Conservation (phyloP, 768 basidiomycete genomes). For the Podaxis rugospora region DNA sequence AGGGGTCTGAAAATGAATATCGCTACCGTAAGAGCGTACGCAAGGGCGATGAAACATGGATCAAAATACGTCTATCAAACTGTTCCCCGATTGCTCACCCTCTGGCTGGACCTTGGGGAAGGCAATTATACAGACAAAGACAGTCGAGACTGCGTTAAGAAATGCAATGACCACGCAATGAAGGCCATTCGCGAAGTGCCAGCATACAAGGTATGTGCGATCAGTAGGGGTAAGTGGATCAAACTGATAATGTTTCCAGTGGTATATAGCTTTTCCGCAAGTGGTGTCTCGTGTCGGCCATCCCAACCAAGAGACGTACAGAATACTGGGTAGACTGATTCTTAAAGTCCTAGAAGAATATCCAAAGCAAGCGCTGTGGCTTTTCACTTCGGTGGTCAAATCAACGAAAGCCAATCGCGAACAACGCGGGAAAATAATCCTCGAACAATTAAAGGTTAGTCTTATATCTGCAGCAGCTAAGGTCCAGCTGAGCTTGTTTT, state of each 20-base stretch:
- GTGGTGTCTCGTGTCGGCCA: slow-evolving; percentile 93
- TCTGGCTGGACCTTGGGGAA: slow-evolving; percentile 94
- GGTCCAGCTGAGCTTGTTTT: not conserved
- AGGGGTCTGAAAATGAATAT: slow-evolving; percentile 64
- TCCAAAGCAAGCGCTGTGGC: slow-evolving; percentile 91
- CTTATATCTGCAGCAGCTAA: not conserved
- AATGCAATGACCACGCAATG: slow-evolving; percentile 54
- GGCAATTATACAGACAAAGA: slow-evolving; percentile 25
- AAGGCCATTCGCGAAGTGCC: slow-evolving; percentile 59
- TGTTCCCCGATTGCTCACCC: slow-evolving; percentile 86
- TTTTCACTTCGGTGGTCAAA: slow-evolving; percentile 84
- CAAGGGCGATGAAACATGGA: slow-evolving; percentile 69
- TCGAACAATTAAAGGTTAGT: slow-evolving; percentile 55
- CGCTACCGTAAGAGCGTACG: slow-evolving; percentile 63
- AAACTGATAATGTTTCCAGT: slow-evolving; percentile 41
- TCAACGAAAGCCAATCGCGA: slow-evolving; percentile 67
- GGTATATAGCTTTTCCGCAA: slow-evolving; percentile 95
- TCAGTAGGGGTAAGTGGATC: not conserved
- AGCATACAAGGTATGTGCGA: slow-evolving; percentile 64
- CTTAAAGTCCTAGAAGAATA: slow-evolving; percentile 70
- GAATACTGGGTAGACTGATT: slow-evolving; percentile 62
- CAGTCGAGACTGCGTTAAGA: slow-evolving; percentile 31
- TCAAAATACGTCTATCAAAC: slow-evolving; percentile 97
- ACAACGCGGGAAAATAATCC: slow-evolving; percentile 52
- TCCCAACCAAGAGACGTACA: slow-evolving; percentile 54